A percentile compares a stretch with the other conserved stretches of the same genome.
Evolutionary conservation across 192 early-diverging fungal genomes (phyloP).

Genomic region (Chytriomyces sp.): DNA sequence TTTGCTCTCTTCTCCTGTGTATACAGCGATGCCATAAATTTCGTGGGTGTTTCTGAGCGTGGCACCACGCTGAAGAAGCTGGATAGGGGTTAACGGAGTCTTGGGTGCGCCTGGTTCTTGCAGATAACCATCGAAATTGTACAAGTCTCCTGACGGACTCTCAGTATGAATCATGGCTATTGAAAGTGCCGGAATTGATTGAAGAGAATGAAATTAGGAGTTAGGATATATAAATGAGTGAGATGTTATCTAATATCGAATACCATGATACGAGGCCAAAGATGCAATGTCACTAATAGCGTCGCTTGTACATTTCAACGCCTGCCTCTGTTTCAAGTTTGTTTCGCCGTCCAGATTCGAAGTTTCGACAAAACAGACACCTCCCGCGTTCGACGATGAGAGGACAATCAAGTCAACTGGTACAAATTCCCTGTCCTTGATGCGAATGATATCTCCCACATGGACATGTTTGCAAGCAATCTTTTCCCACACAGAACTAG

Average conservation of each 20-base stretch:
- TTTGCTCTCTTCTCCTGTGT: constrained; percentile 61
- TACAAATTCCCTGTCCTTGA: constrained; percentile 78
- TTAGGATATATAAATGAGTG: constrained; percentile 41
- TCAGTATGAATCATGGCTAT: constrained; percentile 65
- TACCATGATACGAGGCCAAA: constrained; percentile 61
- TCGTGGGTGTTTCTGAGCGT: constrained; percentile 82
- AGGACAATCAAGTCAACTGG: constrained; percentile 82
- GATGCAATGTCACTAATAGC: constrained; percentile 50
- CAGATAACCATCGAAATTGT: constrained; percentile 82
- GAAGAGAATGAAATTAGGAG: constrained; percentile 37
- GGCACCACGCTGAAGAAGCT: constrained; percentile 84
- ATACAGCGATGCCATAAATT: constrained; percentile 73
- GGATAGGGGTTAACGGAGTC: constrained; percentile 75
- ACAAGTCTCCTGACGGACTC: constrained; percentile 77
- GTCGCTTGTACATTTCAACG: constrained; percentile 58
- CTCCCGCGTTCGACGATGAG: constrained; percentile 71
- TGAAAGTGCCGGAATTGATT: background rate
- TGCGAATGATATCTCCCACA: constrained; percentile 78
- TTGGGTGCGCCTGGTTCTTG: constrained; percentile 33
- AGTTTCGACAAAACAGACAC: constrained; percentile 85
- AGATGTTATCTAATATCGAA: constrained; percentile 3
- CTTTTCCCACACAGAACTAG: constrained; percentile 23
- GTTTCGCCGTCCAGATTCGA: constrained; percentile 88
- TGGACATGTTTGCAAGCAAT: constrained; percentile 51
- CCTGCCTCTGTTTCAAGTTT: constrained; percentile 84